Base-by-base conservation (phyloP, 208 protist species). In the Porcisia hertigi region DNA sequence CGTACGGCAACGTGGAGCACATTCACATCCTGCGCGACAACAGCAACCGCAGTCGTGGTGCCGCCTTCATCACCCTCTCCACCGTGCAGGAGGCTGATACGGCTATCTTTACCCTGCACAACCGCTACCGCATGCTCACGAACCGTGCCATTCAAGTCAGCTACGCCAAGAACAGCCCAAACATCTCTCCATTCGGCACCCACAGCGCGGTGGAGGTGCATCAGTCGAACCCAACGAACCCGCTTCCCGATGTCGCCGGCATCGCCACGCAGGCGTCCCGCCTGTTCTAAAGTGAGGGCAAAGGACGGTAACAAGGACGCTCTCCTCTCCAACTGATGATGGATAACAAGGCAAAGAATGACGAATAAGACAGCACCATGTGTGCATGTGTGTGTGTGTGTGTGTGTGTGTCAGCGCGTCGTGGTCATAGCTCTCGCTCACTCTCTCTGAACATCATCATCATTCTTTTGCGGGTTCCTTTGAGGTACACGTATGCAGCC, bases 121-220 rank as follows among this genome's bases (percentile, higher is more conserved):
- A 96, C 77, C 85, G 91, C 20, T 94, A 96, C 84, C 91, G 89
- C 75, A 96, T 97, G 91, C 82, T 97, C 16, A 91, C 91, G 11
- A 95, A 94, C 73, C 87, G 91, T 8, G 90, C 92, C 47, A 94
- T 97, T 71, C 93, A 97, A 67, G 93, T 97, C 36, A 95, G 89
- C 75, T 96, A 97, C 84, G 91, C 93, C 11, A 97, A 97, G 80
- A 93, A 93, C 81, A 95, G 90, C 59, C 85, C 89, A 5, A 95
- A 91, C 75, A 96, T 96, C 53, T 97, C 93, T 8, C 85, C 82
- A 14, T 97, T 94, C 49, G 93, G 93, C 36, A 85, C 87, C n/a
- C 87, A 86, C 69, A 92, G 83, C 64, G 93, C 93, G 20, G 67
- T 93, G n/a, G 85, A 86, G 60, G 91, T 97, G 20, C 90, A 94